Evolutionary conservation across 2,329 filamentous ascomycete species (phyloP).

Genomic region (Diaporthe citri): DNA sequence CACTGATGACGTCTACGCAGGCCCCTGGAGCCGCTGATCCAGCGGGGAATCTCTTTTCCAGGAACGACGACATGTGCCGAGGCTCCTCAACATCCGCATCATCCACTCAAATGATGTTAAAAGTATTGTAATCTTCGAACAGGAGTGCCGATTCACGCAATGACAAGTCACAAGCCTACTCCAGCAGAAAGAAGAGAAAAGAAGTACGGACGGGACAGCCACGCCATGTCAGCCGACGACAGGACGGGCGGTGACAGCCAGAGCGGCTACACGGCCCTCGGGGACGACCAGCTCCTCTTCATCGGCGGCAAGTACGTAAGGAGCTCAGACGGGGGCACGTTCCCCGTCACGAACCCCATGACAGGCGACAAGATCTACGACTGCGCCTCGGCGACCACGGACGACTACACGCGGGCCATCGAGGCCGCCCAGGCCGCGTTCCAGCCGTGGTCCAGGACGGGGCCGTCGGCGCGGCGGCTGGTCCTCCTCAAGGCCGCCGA

Average conservation of each 20-base stretch:
- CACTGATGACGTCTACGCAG: constrained; percentile 1
- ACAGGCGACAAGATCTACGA: constrained; percentile 63
- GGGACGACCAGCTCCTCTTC: constrained; percentile 40
- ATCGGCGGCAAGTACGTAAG: constrained; percentile 44
- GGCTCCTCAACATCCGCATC: neutral
- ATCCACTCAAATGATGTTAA: too few relatives aligned
- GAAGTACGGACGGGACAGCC: neutral
- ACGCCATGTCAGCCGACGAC: neutral
- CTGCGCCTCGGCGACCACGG: constrained; percentile 66
- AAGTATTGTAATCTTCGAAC: neutral
- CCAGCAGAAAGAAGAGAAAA: constrained; percentile 7
- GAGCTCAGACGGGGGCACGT: constrained; percentile 44
- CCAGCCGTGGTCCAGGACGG: constrained; percentile 70
- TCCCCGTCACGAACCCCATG: constrained; percentile 48
- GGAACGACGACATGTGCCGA: constrained; percentile 5
- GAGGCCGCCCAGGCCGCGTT: constrained; percentile 68
- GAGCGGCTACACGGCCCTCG: constrained; percentile 5
- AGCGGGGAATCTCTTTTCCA: constrained; percentile 34
- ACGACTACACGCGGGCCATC: constrained; percentile 64
- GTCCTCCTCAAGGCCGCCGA: constrained; percentile 74
- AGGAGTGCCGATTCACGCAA: neutral
- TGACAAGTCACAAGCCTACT: neutral
- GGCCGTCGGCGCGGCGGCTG: constrained; percentile 67
- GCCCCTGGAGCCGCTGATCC: neutral
- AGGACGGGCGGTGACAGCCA: constrained; percentile 5